Evolutionary conservation across 2,329 filamentous ascomycete genomes (phyloP), one percentile per base, ranked within the genome.

Genomic region (Exophiala sideris): DNA sequence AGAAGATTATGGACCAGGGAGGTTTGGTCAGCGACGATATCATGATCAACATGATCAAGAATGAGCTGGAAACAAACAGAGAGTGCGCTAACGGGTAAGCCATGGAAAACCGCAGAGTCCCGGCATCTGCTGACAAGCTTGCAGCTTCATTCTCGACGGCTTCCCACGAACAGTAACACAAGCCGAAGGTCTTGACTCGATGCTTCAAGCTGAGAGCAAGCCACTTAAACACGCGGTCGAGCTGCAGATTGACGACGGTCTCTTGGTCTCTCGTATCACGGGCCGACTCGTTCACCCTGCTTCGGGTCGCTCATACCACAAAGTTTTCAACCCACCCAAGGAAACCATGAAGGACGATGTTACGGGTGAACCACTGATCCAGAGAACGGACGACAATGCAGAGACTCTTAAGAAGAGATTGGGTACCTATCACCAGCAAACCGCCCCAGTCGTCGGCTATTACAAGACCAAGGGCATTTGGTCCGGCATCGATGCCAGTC

Each of bases 1-100:
- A 99, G 86, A 97, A 97, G 85, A 99, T 99, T 75, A 99, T 99
- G 94, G 94, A 99, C 71, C 88, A 92, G 72, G 94, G 94, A 67
- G 92, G 92, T 65, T 85, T 99, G 56, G 94, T 99, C 72, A 95
- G 91, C 74, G 94, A 99, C 75, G 92, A 97, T 71, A 99, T 99
- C 71, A 92, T 99, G 83, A 89, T 99, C 74, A 91, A 92, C 76
- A 99, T 99, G 94, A 99, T 99, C 80, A 92, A 94, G 84, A 88
- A 87, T 72, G 92, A 99, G 81, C 83, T 99, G 48, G 88, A 95
- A 68, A 87, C 82, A 76, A 99, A 99, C 80, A 76, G 83, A 68
- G 92, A 99, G 78, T 99, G 94, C 84, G 89, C 89, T 79, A 92
- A 92, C 76, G 94, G 94, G 92, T 96, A 81, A 65, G 83, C 12